Base-by-base conservation (phyloP, 257 asterid species). In the Solanum virginianum region DNA sequence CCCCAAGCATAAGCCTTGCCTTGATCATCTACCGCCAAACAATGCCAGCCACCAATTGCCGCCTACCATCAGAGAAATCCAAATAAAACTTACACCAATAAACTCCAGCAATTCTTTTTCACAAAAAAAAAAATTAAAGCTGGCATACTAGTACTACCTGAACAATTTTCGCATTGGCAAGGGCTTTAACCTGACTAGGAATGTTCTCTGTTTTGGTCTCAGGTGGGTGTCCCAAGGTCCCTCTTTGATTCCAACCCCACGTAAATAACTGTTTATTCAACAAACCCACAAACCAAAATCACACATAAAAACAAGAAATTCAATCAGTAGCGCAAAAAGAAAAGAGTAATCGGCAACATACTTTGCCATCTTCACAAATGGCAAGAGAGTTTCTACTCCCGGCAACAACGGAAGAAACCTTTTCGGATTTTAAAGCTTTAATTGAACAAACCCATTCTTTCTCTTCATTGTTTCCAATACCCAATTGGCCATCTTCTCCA, bases 181-280 rank as follows among this genome's bases (percentile, higher is more conserved):
- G 97, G 68, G 97, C 95, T 89, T 91, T 92, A 83, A 97, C 98
- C 90, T 91, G 98, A 92, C 94, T 91, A 39, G 99, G 99, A 87
- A 95, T 92, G 86, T 88, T 94, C 94, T 97, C 99, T 13, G 97
- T 92, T 88, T 97, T 97, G 77, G 96, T 91, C 87, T 90, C 97
- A 17, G 97, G 94, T 16, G 98, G 97, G 57, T 97, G 99, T 80
- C 99, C 99, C 87, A 97, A 86, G 26, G 99, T 97, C 84, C 96
- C 99, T 89, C 99, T 93, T 84, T 97, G 99, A 80, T 97, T 97
- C 99, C 99, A 97, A 43, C 99, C 99, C 99, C 99, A 97, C 6
- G 99, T 95, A 89, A 97, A 95, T 85, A 97, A 84, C 99, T 97
- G 90, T 71, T 88, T 41, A 59, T 51, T 51, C 49, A 59, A 36